Base-by-base conservation (phyloP, 495 filamentous ascomycete species). In the Aspergillus conjunctus region DNA sequence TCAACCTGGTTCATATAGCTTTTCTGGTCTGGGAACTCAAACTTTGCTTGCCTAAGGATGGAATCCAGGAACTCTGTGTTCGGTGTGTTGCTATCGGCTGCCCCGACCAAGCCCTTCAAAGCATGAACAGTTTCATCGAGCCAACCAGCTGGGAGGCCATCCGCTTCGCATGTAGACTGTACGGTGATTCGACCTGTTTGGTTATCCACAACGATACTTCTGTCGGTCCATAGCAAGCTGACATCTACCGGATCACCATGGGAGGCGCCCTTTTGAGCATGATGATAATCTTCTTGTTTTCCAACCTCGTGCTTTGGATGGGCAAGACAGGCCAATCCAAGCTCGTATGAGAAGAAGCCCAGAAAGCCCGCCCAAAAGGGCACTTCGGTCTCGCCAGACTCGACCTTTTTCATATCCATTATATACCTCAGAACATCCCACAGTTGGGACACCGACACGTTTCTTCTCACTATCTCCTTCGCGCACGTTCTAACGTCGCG, bases 291-390 rank as follows among this genome's bases (percentile, higher is more conserved):
- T 21, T 53, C 33, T 30, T 48, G n/a, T 37, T 45, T 44, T 2
- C 57, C 60, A 50, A 8, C 55, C 15, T 49, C 66, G 60, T 48
- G 58, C 60, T 65, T 71, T 39, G 63, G 68, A 54, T 75, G 76
- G 55, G 74, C 64, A 52, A 81, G 72, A 49, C 77, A 73, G 9
- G 77, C 71, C 0, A 97, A 77, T 0, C 92, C 91, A 51, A 92
- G 81, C 68, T 98, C 93, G 62, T 97, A 97, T 1, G 90, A 91
- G 48, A 92, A 88, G 67, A 89, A 96, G 0, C 94, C 94, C 72
- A 97, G 83, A 51, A 97, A 87, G 0, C 93, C 93, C 45, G 93
- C 93, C 77, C 91, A 87, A 67, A 98, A 98, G 2, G 79, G 93
- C 43, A 75, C 72, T 34, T 71, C 68, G 0, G 63, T 61, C 43